Base-by-base conservation (phyloP, 2,329 filamentous ascomycete genomes). In the Ophiostoma australiae region DNA sequence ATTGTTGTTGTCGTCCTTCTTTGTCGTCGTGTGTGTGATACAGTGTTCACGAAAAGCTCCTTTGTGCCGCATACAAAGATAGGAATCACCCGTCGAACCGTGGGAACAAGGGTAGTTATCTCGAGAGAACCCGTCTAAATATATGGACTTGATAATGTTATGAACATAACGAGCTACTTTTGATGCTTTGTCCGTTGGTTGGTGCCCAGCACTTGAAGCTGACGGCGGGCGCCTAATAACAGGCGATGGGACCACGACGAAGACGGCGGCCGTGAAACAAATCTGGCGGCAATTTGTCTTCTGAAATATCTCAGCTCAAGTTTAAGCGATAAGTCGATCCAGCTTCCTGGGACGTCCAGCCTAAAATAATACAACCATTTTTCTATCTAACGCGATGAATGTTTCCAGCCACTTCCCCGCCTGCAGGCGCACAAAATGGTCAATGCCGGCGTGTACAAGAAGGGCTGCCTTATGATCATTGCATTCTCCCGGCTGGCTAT, bases 151-250 rank as follows among this genome's bases (percentile, higher is more conserved):
- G 11, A 41, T 8, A 52, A n/a, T 20, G 20, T 8, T 3, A 23
- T 20, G 6, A n/a, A 48, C 13, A 52, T 23, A n/a, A 52, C 15
- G 11, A 33, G 13, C 58, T 27, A 31, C 20, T 33, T 20, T 20
- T 35, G 23, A 31, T 63, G 15, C 5, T 13, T 63, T 63, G 6
- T 20, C 11, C 6, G 23, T 17, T 63, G 27, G 15, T 63, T 20
- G 58, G 15, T 63, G 5, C 3, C 27, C 27, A 33, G 58, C 27
- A 35, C 27, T 17, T 33, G 17, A 15, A 31, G 66, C 39, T 67
- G 39, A 20, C 5, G 17, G 7, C 44, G 55, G 70, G 70, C 70
- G 70, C 70, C 58, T 71, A 71, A 35, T 41, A 61, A 71, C 39
- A 69, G 70, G 70, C 20, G 55, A 48, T 31, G 58, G 58, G 33